These are phyloP conservation scores for Aegilops speltoides DNA, from an alignment of 176 grass and related monocot species.

Conservation along the genomic window DNA sequence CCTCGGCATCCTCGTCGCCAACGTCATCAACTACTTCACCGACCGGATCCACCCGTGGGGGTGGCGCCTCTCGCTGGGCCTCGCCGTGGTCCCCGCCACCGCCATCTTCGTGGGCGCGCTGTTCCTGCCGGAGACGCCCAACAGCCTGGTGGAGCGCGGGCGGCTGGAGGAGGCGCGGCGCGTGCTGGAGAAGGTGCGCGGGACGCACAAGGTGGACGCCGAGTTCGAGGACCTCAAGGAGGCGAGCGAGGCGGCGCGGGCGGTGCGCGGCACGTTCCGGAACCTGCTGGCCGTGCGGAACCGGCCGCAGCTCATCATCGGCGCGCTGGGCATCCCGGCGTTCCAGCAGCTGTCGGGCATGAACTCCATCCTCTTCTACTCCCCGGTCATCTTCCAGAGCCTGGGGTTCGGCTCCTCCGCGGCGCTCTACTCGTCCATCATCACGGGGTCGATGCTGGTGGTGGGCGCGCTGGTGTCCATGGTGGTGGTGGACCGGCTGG, in stretches of 20 bases:
- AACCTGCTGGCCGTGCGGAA: slow-evolving; percentile 71
- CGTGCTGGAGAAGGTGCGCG: slow-evolving; percentile 83
- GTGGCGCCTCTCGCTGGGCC: slow-evolving; percentile 81
- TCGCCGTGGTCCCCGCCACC: slow-evolving; percentile 74
- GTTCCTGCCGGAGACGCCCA: slow-evolving; percentile 92
- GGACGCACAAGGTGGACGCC: slow-evolving; percentile 80
- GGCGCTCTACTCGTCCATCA: slow-evolving; percentile 78
- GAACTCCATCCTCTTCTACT: slow-evolving; percentile 97
- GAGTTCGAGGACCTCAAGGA: slow-evolving; percentile 92
- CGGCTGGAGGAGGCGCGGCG: slow-evolving; percentile 58
- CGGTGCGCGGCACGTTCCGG: slow-evolving; percentile 55
- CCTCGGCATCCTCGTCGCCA: slow-evolving; percentile 81
- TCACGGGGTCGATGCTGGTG: slow-evolving; percentile 92
- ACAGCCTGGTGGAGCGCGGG: slow-evolving; percentile 84
- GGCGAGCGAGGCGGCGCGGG: slow-evolving; percentile 74
- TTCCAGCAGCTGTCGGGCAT: slow-evolving; percentile 95
- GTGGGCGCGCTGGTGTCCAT: slow-evolving; percentile 82
- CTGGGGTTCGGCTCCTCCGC: slow-evolving; percentile 68
- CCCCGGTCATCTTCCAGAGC: slow-evolving; percentile 94
- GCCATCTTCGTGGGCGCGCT: slow-evolving; percentile 76
- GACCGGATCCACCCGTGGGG: slow-evolving; percentile 87
- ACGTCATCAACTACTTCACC: slow-evolving; percentile 90
- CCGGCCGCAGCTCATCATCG: slow-evolving; percentile 85
- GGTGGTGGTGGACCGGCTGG: slow-evolving; percentile 72
- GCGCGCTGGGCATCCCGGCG: slow-evolving; percentile 83